Evolutionary conservation across 768 basidiomycete species (phyloP), one percentile per base, ranked within the genome.

Genomic region (Termitomyces titanicus): DNA sequence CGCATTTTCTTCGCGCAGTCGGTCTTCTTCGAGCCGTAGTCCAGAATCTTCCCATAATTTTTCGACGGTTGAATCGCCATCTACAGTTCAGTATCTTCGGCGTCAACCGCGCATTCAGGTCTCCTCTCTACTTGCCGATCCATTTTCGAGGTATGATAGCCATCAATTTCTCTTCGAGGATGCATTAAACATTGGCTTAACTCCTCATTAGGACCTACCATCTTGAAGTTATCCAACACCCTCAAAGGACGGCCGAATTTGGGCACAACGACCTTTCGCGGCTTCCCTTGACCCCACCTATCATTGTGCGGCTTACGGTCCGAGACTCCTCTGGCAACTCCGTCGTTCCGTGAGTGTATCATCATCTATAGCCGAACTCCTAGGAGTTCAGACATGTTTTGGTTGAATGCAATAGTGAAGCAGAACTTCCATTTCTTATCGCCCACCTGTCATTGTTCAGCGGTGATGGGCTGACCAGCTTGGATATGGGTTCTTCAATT

Each of bases 151-250:
- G 85, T 83, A 68, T 61, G 70, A 22, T 7, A 31, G 13, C 1
- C 18, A 9, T 27, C n/a, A 2, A 10, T 11, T 33, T 13, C 37
- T 46, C 15, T 51, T 7, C 18, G 27, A 53, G 17, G 39, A 60
- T 52, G 38, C 43, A 47, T 17, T 17, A 45, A 59, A 57, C 43
- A 51, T 63, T 67, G 47, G 70, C 55, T 51, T 38, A 29, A 54
- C 29, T 9, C 29, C 29, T 59, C 33, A 35, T 39, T 63, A 85
- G 85, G 70, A 74, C 82, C 0, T 96, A 94, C 68, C 82, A 87
- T 46, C 84, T 97, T 17, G 85, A 90, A 66, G 83, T 95, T 56
- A 80, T 94, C 25, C 94, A 97, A 63, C 87, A 94, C 56, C 94
- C 94, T 10, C 78, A 82, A 59, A 80, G 80, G 57, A 86, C 90